These are phyloP conservation scores for Russula lepida DNA, from an alignment of 768 basidiomycete genomes.

Conservation along the genomic window DNA sequence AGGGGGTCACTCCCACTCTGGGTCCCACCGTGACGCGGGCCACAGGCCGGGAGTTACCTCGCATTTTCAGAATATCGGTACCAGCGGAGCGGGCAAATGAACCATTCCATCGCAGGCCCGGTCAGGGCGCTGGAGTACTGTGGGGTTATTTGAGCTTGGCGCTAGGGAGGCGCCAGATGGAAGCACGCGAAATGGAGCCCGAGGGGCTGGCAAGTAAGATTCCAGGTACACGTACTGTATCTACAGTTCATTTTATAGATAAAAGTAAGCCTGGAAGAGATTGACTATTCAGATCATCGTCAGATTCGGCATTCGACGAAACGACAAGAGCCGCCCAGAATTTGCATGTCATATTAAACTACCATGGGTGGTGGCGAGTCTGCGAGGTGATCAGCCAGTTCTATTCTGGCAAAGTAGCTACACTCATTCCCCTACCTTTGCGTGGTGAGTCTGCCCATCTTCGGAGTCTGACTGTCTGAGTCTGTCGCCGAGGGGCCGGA, in stretches of 20 bases:
- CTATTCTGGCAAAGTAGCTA: too few species aligned
- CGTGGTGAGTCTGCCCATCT: background rate
- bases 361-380: too few species aligned
- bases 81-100: background rate
- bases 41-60: background rate
- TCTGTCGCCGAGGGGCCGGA: slow-evolving; percentile 2
- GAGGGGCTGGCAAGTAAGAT: slow-evolving; percentile 1
- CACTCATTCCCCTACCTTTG: too few species aligned
- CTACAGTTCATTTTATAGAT: background rate
- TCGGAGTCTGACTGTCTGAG: background rate
- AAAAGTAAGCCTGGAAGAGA: background rate
- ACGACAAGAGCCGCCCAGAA: slow-evolving; percentile 6
- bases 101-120: background rate
- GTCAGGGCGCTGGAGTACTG: background rate
- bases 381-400: background rate
- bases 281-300: slow-evolving; percentile 12
- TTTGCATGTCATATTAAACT: background rate
- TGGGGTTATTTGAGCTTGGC: background rate
- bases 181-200: background rate
- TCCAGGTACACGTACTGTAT: background rate
- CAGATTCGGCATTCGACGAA: slow-evolving; percentile 12
- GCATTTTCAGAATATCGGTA: background rate
- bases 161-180: background rate
- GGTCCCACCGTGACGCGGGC: background rate
- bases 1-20: background rate